Conservation (phyloP, 768 basidiomycete species). For the Gymnopilus junonius region DNA sequence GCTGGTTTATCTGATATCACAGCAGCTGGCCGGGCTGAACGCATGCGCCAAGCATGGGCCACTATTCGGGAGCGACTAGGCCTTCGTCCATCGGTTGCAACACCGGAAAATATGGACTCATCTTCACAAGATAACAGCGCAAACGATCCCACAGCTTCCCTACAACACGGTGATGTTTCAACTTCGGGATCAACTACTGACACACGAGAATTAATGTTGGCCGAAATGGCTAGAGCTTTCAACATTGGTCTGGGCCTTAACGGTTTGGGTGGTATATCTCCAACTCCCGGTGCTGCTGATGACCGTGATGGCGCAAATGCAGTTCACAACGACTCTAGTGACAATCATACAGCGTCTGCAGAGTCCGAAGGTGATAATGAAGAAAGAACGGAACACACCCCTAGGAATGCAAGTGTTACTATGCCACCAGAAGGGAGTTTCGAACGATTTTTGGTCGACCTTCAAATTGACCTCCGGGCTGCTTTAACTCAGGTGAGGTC, state of each 20-base stretch:
- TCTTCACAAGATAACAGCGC: not conserved
- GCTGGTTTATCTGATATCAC: slow-evolving; percentile 37
- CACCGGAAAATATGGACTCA: slow-evolving; percentile 5
- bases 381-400: not conserved
- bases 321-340: slow-evolving; percentile 1
- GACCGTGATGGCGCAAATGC: slow-evolving; percentile 8
- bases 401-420: slow-evolving; percentile 10
- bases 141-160: not conserved
- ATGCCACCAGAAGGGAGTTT: slow-evolving; percentile 67
- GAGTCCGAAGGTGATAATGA: not conserved
- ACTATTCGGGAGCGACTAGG: slow-evolving; percentile 72
- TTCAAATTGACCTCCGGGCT: slow-evolving; percentile 72
- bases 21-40: slow-evolving; percentile 39
- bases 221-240: slow-evolving; percentile 83
- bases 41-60: slow-evolving; percentile 71
- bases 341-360: not conserved
- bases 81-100: slow-evolving; percentile 36
- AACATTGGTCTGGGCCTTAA: slow-evolving; percentile 68
- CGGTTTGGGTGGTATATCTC: slow-evolving; percentile 22
- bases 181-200: slow-evolving; percentile 37
- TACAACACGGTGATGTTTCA: slow-evolving; percentile 7
- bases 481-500: slow-evolving; percentile 50
- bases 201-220: slow-evolving; percentile 72
- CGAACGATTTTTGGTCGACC: slow-evolving; percentile 78
- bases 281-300: slow-evolving; percentile 7